Conservation (phyloP, 2,329 filamentous ascomycete species). For the Tolypocladium amazonense region DNA sequence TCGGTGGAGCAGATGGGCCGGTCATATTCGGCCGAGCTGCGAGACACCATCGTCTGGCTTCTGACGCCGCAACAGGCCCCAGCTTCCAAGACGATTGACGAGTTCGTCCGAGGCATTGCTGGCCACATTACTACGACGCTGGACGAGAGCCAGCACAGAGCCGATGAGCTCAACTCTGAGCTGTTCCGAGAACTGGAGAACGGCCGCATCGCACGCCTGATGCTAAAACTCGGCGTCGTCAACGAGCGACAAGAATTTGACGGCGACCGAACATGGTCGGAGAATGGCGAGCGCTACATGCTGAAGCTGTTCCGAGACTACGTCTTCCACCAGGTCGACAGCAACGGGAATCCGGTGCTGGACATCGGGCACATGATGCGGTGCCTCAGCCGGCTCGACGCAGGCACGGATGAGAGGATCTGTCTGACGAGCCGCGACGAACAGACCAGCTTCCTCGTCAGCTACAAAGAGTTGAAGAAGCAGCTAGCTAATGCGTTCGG, state of each 20-base stretch:
- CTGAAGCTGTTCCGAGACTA: slow-evolving; percentile 95
- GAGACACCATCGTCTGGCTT: slow-evolving; percentile 74
- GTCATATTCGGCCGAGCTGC: slow-evolving; percentile 67
- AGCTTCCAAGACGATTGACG: slow-evolving; percentile 61
- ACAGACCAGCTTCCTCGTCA: slow-evolving; percentile 78
- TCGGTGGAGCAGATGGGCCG: slow-evolving; percentile 68
- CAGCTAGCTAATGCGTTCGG: slow-evolving; percentile 46
- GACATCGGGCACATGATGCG: slow-evolving; percentile 81
- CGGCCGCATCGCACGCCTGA: slow-evolving; percentile 67
- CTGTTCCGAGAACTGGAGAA: slow-evolving; percentile 82
- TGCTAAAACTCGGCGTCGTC: slow-evolving; percentile 74
- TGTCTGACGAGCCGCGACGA: slow-evolving; percentile 82
- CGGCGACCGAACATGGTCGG: slow-evolving; percentile 70
- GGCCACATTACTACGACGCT: slow-evolving; percentile 65
- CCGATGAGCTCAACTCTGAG: slow-evolving; percentile 63
- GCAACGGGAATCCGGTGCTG: slow-evolving; percentile 69
- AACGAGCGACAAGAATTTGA: slow-evolving; percentile 85
- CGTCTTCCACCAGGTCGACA: slow-evolving; percentile 91
- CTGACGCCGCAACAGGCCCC: slow-evolving; percentile 51
- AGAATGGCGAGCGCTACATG: slow-evolving; percentile 85
- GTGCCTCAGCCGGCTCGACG: slow-evolving; percentile 86
- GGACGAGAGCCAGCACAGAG: slow-evolving; percentile 67
- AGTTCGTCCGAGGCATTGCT: slow-evolving; percentile 69
- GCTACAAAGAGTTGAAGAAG: slow-evolving; percentile 78
- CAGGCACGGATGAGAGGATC: slow-evolving; percentile 77